phyloP scores from a whole-genome alignment of 257 asterid genomes.

The Salvia hispanica region DNA sequence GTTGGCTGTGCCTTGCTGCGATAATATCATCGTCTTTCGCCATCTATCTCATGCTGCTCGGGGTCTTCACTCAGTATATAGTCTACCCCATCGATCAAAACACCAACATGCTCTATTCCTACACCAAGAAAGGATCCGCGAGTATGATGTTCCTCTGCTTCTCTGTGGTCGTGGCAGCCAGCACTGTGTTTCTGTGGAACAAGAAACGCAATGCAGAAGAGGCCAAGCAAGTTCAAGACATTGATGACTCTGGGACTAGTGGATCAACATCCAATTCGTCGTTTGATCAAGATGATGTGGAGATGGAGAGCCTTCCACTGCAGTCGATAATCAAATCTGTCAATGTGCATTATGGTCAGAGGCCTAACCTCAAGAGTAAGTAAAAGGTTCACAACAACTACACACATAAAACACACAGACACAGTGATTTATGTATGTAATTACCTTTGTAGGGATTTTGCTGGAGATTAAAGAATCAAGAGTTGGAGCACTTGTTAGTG shows the following conservation, averaged over 20 bases:
- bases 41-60: constrained; percentile 64
- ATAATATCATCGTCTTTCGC: constrained; percentile 79
- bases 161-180: constrained; percentile 56
- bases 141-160: constrained; percentile 65
- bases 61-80: constrained; percentile 59
- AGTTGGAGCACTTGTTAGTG: constrained; percentile 74
- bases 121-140: constrained; percentile 60
- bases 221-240: constrained; percentile 51
- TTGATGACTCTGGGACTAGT: constrained; percentile 44
- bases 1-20: constrained; percentile 92
- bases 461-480: constrained; percentile 66
- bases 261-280: constrained; percentile 28
- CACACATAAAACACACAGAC: background rate
- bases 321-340: constrained; percentile 52
- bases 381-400: background rate
- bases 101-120: constrained; percentile 55
- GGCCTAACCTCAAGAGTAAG: constrained; percentile 89
- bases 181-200: constrained; percentile 79
- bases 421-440: background rate
- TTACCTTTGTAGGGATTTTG: constrained; percentile 50
- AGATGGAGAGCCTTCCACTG: constrained; percentile 79
- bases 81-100: constrained; percentile 82
- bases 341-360: constrained; percentile 69
- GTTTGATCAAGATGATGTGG: constrained; percentile 45
- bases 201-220: constrained; percentile 65